These are phyloP conservation scores for Fomitopsis palustris DNA, from an alignment of 1,284 basidiomycete species.

Conservation along the genomic window DNA sequence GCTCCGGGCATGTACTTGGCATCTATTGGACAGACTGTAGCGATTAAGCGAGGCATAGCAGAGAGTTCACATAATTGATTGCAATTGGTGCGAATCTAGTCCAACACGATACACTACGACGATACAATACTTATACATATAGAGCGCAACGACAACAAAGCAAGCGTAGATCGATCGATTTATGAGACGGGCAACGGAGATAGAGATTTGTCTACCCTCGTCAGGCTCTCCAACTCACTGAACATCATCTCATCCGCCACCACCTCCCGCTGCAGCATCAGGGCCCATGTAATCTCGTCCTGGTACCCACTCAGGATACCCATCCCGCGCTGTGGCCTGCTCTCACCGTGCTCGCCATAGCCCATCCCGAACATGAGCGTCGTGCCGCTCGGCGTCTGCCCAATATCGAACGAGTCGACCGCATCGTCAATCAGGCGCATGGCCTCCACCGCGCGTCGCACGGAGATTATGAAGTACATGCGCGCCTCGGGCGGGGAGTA, in stretches of 20 bases:
- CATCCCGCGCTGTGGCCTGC: slow-evolving; percentile 59
- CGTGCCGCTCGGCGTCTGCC: slow-evolving; percentile 40
- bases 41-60: too few relatives aligned
- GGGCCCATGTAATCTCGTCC: slow-evolving; percentile 60
- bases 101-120: background rate
- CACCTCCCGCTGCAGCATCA: slow-evolving; percentile 60
- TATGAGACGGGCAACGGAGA: slow-evolving; percentile 22
- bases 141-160: slow-evolving; percentile 16
- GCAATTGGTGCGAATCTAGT: background rate
- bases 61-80: too few relatives aligned
- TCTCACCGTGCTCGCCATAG: slow-evolving; percentile 71
- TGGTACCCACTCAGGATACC: slow-evolving; percentile 75
- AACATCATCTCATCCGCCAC: slow-evolving; percentile 65
- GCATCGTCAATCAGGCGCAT: slow-evolving; percentile 83
- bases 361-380: slow-evolving; percentile 72
- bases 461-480: slow-evolving; percentile 57
- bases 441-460: slow-evolving; percentile 78
- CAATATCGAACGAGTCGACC: slow-evolving; percentile 69
- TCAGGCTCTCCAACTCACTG: slow-evolving; percentile 70
- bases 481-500: slow-evolving; percentile 46
- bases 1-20: too few relatives aligned
- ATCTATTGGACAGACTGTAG: too few relatives aligned
- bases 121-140: slow-evolving; percentile 19
- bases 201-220: slow-evolving; percentile 45
- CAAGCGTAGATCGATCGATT: slow-evolving; percentile 1